These are phyloP conservation scores for Hanseniaspora hatyaiensis DNA, from an alignment of 805 yeast species.

Conservation along the genomic window DNA sequence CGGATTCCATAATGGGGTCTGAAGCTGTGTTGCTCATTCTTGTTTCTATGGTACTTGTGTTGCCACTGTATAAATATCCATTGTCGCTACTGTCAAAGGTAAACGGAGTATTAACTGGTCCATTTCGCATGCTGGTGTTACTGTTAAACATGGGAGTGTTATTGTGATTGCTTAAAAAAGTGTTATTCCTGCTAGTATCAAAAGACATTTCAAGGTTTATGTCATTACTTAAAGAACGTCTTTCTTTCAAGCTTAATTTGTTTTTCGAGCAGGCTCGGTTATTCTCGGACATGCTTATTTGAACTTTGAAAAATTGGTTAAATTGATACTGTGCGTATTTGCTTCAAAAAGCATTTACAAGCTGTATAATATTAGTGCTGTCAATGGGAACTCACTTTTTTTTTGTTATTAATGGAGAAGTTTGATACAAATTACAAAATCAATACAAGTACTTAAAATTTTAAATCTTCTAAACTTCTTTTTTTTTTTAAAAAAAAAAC, in stretches of 20 bases:
- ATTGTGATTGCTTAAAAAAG: neutral
- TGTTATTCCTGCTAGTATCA: neutral
- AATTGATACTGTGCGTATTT: no score
- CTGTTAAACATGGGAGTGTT: neutral
- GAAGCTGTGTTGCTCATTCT: neutral
- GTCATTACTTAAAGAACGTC: slow-evolving; percentile 4
- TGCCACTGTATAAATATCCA: neutral
- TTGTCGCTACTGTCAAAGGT: neutral
- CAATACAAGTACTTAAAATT: no score
- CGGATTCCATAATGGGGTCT: slow-evolving; percentile 7
- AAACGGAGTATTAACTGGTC: slow-evolving; percentile 8
- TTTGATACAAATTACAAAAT: no score
- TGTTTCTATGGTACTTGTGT: neutral
- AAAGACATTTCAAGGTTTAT: neutral
- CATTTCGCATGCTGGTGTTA: neutral
- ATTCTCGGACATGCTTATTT: neutral
- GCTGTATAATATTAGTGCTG: no score
- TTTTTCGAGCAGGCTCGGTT: neutral
- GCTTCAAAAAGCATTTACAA: no score
- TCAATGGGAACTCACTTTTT: no score
- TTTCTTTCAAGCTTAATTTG: slow-evolving; percentile 1
- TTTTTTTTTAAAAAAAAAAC: no score
- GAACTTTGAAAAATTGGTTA: no score
- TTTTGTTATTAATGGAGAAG: no score
- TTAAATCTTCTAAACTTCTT: no score